Conservation (phyloP, 192 early-diverging fungal genomes). For the Spizellomyces punctatus region DNA sequence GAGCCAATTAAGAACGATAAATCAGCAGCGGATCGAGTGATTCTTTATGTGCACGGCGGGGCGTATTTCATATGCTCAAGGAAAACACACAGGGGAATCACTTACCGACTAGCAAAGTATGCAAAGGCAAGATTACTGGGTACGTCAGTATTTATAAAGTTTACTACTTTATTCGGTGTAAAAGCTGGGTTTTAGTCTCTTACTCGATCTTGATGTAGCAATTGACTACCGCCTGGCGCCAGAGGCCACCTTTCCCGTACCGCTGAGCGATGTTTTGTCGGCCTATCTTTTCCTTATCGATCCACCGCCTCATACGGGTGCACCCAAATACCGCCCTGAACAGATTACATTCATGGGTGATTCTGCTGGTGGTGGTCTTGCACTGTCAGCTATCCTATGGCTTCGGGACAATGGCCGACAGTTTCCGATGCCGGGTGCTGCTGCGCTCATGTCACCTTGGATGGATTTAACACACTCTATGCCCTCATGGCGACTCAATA, state of each 20-base stretch:
- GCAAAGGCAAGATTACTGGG: conserved; percentile 49
- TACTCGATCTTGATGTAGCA: conserved; percentile 28
- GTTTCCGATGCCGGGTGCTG: conserved; percentile 51
- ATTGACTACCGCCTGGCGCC: conserved; percentile 84
- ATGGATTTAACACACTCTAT: conserved; percentile 54
- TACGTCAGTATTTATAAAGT: neutral
- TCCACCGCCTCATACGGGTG: conserved; percentile 38
- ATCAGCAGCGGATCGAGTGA: conserved; percentile 46
- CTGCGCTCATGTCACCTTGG: conserved; percentile 69
- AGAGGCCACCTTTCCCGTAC: conserved; percentile 76
- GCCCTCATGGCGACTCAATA: conserved; percentile 47
- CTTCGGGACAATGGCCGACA: conserved; percentile 29
- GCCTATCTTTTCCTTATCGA: conserved; percentile 71
- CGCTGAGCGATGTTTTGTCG: conserved; percentile 77
- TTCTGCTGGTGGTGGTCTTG: conserved; percentile 54
- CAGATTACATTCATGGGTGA: conserved; percentile 55
- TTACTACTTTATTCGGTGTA: too few species aligned
- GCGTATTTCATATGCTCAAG: conserved; percentile 41
- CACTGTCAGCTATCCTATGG: conserved; percentile 47
- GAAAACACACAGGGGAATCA: conserved; percentile 42
- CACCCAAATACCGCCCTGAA: conserved; percentile 29
- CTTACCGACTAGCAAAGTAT: conserved; percentile 51
- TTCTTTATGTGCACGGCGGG: conserved; percentile 78
- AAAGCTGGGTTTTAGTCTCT: neutral
- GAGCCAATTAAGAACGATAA: neutral